Percentiles rank a stretch among this genome's conserved stretches.
Evolutionary conservation across 2,329 filamentous ascomycete species (phyloP).

Genomic region (Amauroascus niger): DNA sequence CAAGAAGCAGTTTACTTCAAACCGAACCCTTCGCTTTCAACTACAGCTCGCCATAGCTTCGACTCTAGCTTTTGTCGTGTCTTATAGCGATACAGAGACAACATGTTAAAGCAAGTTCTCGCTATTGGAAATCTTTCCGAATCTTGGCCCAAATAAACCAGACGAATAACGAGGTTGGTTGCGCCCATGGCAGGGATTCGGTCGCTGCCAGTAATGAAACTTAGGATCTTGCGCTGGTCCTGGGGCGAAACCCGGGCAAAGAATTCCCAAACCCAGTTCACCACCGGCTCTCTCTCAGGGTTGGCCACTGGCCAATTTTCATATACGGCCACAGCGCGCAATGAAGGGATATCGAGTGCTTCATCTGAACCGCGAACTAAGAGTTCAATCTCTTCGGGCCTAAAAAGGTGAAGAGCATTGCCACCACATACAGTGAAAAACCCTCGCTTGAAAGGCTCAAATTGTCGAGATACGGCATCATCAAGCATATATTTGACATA

Average conservation of each 20-base stretch:
- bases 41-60: conserved; percentile 75
- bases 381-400: conserved; percentile 84
- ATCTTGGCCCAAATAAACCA: conserved; percentile 68
- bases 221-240: conserved; percentile 67
- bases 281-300: conserved; percentile 53
- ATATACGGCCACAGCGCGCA: conserved; percentile 69
- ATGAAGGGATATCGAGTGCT: conserved; percentile 62
- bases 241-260: conserved; percentile 56
- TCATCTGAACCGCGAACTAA: conserved; percentile 79
- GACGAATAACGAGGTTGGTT: conserved; percentile 64
- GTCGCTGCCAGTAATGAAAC: conserved; percentile 84
- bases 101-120: conserved; percentile 80
- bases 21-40: conserved; percentile 85
- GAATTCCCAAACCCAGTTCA: conserved; percentile 82
- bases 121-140: conserved; percentile 68
- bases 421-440: conserved; percentile 89
- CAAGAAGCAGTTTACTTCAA: conserved; percentile 50
- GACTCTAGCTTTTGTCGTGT: conserved; percentile 57
- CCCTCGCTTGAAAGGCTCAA: conserved; percentile 85
- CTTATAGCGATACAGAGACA: conserved; percentile 65
- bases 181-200: conserved; percentile 82
- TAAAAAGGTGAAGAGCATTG: conserved; percentile 77
- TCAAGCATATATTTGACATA: conserved; percentile 77
- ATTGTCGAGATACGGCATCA: conserved; percentile 66
- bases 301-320: conserved; percentile 60